A percentile compares a stretch with the other conserved stretches of the same genome.
Evolutionary conservation across 78 protist species (phyloP).

Genomic region (Blattamonas nauphoetae): DNA sequence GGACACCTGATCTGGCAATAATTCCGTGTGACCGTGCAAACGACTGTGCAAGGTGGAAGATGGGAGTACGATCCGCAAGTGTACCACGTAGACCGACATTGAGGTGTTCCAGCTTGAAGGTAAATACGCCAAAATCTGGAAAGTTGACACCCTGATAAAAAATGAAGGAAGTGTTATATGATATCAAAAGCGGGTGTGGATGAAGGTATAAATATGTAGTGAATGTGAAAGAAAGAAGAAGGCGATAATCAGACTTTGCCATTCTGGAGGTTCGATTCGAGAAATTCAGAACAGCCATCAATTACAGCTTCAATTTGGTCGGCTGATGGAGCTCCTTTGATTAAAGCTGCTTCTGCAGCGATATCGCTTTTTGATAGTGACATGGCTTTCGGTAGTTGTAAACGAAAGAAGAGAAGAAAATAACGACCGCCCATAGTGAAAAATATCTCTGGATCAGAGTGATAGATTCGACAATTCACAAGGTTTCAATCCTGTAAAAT

Average conservation of each 20-base stretch:
- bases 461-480: too few relatives aligned
- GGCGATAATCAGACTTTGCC: not conserved
- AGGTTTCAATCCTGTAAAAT: too few relatives aligned
- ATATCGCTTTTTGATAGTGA: not conserved
- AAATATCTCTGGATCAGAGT: too few relatives aligned
- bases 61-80: not conserved
- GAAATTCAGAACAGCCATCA: not conserved
- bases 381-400: not conserved
- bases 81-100: not conserved
- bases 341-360: not conserved
- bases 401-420: too few relatives aligned
- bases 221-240: too few relatives aligned
- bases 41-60: not conserved
- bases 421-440: too few relatives aligned
- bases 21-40: not conserved
- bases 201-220: too few relatives aligned
- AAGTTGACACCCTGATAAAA: not conserved
- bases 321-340: not conserved
- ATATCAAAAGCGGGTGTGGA: too few relatives aligned
- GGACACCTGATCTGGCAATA: not conserved
- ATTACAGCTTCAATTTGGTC: not conserved
- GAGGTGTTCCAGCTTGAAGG: not conserved
- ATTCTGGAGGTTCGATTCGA: not conserved
- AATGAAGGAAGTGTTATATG: too few relatives aligned
- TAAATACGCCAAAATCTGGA: not conserved